Evolutionary conservation across 2,329 filamentous ascomycete species (phyloP).

Genomic region (Fusarium sp.): DNA sequence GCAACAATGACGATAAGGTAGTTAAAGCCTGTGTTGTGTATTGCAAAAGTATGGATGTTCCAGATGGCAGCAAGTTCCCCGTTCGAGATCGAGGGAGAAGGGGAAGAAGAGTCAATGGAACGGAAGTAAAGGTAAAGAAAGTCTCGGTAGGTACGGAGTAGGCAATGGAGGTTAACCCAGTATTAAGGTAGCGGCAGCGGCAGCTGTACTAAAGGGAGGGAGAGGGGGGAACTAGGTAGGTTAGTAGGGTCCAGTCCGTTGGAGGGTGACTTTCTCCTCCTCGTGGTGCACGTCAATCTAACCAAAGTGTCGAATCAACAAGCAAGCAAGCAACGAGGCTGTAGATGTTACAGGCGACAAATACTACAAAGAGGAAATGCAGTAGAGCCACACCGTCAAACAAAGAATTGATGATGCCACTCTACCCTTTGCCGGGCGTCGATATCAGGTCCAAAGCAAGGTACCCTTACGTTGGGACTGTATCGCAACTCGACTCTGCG

Average conservation of each 20-base stretch:
- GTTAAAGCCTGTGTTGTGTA: not conserved
- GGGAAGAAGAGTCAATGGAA: conserved; percentile 13
- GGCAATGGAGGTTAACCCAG: conserved; percentile 4
- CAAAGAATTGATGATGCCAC: conserved; percentile 35
- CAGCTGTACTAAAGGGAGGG: conserved; percentile 17
- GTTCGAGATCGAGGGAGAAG: not conserved
- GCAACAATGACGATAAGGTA: conserved; percentile 9
- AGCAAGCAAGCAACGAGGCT: conserved; percentile 5
- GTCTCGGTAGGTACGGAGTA: conserved; percentile 5
- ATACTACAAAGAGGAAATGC: conserved; percentile 6
- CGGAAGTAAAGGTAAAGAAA: not conserved
- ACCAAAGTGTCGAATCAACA: conserved; percentile 19
- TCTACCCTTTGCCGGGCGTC: conserved; percentile 28
- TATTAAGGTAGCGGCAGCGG: conserved; percentile 10
- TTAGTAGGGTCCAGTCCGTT: conserved; percentile 10
- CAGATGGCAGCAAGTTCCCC: not conserved
- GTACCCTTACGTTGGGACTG: not conserved
- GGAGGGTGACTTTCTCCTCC: conserved; percentile 5
- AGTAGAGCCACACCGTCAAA: conserved; percentile 31
- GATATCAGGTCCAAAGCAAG: conserved; percentile 11
- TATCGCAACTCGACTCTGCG: conserved; percentile 17
- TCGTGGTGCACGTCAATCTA: conserved; percentile 18
- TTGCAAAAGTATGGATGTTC: conserved; percentile 5
- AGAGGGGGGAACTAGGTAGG: conserved; percentile 6
- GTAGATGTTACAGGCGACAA: conserved; percentile 2